Conservation (phyloP, 2,329 filamentous ascomycete genomes). For the Rhytidhysteron rufulum region DNA sequence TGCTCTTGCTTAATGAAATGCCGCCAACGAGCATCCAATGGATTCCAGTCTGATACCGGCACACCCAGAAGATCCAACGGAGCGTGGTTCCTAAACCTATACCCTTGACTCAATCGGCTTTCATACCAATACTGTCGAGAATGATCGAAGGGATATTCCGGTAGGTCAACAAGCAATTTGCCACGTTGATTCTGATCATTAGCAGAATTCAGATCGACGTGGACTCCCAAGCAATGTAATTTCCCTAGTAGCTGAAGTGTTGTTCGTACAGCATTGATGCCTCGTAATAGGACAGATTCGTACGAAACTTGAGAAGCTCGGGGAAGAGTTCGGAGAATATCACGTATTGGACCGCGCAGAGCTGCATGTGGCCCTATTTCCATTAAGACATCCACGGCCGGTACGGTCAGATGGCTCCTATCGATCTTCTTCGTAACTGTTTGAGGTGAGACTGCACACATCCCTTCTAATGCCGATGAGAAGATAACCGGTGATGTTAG, state of each 20-base stretch:
- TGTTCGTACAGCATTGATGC: not conserved
- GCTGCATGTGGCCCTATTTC: conserved; percentile 2
- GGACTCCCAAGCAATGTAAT: not conserved
- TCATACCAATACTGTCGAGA: conserved; percentile 1
- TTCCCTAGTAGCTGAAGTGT: not conserved
- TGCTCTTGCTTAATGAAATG: conserved; percentile 35
- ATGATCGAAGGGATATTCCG: not conserved
- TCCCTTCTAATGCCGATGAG: not conserved
- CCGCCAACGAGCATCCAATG: conserved; percentile 33
- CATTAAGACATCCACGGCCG: not conserved
- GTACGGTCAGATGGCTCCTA: not conserved
- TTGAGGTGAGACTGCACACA: not conserved
- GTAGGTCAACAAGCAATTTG: conserved; percentile 1
- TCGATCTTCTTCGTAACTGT: not conserved
- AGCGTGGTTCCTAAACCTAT: not conserved
- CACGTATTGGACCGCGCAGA: not conserved
- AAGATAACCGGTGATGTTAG: not conserved
- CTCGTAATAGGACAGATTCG: not conserved
- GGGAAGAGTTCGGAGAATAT: not conserved
- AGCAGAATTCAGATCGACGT: not conserved
- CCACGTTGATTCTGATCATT: not conserved
- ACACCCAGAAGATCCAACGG: conserved; percentile 20
- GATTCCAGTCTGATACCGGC: conserved; percentile 13
- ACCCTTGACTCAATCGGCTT: not conserved
- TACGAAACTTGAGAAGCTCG: not conserved